These are phyloP conservation scores for Dioszegia crocea DNA, from an alignment of 768 basidiomycete genomes.

Conservation along the genomic window DNA sequence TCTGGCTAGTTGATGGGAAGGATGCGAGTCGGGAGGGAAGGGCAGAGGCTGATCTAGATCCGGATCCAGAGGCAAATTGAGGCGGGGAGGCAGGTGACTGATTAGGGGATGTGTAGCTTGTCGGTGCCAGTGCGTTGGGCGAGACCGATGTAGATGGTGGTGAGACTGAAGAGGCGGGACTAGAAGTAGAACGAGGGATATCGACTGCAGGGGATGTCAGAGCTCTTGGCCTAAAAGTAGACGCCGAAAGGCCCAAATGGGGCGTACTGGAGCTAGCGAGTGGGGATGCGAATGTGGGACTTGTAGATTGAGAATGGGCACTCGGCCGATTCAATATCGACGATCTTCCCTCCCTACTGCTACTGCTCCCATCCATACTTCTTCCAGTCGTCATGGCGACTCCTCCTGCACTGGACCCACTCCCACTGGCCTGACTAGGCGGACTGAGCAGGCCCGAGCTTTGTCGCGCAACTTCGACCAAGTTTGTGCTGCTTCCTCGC, in stretches of 20 bases:
- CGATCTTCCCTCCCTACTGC: not conserved
- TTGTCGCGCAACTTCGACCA: not conserved
- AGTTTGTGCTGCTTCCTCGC: slow-evolving; percentile 3
- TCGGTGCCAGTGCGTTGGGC: not conserved
- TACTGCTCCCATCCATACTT: slow-evolving; percentile 3
- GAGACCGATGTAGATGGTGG: not conserved
- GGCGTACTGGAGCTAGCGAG: slow-evolving; percentile 3
- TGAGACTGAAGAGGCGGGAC: not conserved
- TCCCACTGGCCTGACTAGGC: not conserved
- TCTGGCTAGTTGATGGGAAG: not conserved
- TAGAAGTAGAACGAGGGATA: not conserved
- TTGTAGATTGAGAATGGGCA: not conserved
- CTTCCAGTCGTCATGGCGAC: not conserved
- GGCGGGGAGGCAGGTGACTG: not conserved
- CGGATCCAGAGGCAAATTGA: not conserved
- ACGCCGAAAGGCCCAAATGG: not conserved
- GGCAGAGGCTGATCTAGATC: not conserved
- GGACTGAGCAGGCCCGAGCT: slow-evolving; percentile 1
- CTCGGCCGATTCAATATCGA: not conserved
- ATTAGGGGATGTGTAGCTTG: not conserved
- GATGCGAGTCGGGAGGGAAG: not conserved
- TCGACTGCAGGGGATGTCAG: slow-evolving; percentile 1
- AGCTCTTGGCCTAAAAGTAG: slow-evolving; percentile 2
- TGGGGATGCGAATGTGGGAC: slow-evolving; percentile 3
- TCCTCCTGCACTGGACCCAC: not conserved